A percentile compares a stretch with the other conserved stretches of the same genome.
Conservation (phyloP, 75 land plant genomes). For the Larix kaempferi region DNA sequence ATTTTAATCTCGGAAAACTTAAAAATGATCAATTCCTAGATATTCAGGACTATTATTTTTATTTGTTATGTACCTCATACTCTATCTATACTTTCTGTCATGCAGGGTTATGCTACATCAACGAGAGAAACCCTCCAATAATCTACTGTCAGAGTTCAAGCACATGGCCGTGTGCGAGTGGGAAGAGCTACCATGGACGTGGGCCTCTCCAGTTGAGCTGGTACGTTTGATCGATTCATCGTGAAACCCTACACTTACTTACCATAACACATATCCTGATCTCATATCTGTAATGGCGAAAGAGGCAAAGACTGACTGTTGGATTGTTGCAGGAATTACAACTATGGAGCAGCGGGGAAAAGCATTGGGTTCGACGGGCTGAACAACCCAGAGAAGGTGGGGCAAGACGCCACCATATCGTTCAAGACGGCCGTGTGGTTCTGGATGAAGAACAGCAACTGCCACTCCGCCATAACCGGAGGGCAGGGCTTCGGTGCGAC, state of each 20-base stretch:
- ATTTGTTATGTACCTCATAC: too few species aligned
- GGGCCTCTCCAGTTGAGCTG: constrained; percentile 7
- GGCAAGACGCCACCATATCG: constrained; percentile 25
- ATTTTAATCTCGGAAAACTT: too few species aligned
- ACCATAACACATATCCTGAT: too few species aligned
- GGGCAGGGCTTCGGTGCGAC: not conserved
- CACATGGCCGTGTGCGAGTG: not conserved
- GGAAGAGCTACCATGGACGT: constrained; percentile 7
- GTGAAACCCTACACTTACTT: too few species aligned
- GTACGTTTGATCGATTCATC: too few species aligned
- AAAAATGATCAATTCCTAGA: too few species aligned
- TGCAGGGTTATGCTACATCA: not conserved
- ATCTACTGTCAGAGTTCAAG: not conserved
- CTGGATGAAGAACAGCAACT: constrained; percentile 41
- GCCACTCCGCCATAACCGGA: not conserved
- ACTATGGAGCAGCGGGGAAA: constrained; percentile 52
- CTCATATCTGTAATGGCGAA: too few species aligned
- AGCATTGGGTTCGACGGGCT: constrained; percentile 41
- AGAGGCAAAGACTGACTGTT: too few species aligned
- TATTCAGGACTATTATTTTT: too few species aligned
- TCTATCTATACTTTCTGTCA: not conserved
- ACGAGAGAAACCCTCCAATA: not conserved
- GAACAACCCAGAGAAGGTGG: constrained; percentile 43
- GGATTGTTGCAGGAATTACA: constrained; percentile 51
- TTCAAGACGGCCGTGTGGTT: constrained; percentile 75